Conservation (phyloP, 1,139 yeast genomes). For the Yamadazyma buinensis region DNA sequence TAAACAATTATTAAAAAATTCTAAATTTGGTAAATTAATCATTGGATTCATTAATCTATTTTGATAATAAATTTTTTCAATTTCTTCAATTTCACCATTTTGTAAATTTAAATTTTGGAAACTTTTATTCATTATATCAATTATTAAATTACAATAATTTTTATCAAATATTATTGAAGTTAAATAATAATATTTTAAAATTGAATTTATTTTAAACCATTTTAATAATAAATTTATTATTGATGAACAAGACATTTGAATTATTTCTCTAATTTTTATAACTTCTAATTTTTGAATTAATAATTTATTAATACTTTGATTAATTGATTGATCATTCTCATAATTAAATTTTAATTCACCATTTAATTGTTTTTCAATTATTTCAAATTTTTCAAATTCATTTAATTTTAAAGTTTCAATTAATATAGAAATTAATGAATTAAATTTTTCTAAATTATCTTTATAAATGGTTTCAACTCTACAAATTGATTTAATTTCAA, state of each 20-base stretch:
- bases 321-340: slow-evolving; percentile 16
- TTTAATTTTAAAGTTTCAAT: slow-evolving; percentile 59
- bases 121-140: slow-evolving; percentile 37
- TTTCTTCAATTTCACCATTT: slow-evolving; percentile 22
- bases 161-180: slow-evolving; percentile 73
- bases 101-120: slow-evolving; percentile 37
- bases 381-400: slow-evolving; percentile 33
- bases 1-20: slow-evolving; percentile 45
- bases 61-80: slow-evolving; percentile 31
- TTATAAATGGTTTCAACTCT: slow-evolving; percentile 62
- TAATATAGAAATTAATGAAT: slow-evolving; percentile 60
- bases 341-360: slow-evolving; percentile 27
- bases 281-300: slow-evolving; percentile 50
- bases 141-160: slow-evolving; percentile 46
- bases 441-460: slow-evolving; percentile 49
- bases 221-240: slow-evolving; percentile 50
- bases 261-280: slow-evolving; percentile 57
- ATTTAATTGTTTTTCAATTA: slow-evolving; percentile 37
- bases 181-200: slow-evolving; percentile 74
- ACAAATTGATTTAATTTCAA: slow-evolving; percentile 42
- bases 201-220: slow-evolving; percentile 81
- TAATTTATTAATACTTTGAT: slow-evolving; percentile 21
- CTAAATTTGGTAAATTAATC: slow-evolving; percentile 34
- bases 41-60: slow-evolving; percentile 46
- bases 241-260: slow-evolving; percentile 60